Evolutionary conservation across 108 stramenopile species (phyloP), one percentile per base, ranked within the genome.

Genomic region (Cylindrotheca fusiformis): DNA sequence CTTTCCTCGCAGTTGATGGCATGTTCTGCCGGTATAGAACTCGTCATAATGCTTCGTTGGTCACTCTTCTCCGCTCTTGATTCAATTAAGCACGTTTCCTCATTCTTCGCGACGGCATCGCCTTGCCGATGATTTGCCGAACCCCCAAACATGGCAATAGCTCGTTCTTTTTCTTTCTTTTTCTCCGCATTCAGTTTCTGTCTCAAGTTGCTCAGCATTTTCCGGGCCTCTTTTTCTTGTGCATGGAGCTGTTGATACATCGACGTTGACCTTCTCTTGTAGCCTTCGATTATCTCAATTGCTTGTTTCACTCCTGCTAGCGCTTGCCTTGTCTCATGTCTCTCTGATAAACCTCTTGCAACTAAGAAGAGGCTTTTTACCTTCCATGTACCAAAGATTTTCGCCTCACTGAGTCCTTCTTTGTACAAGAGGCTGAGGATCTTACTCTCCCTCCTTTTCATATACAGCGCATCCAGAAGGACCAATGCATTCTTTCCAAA

Each of bases 351-450:
- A 12, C 78, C 55, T 45, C 71, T 59, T 25, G 82, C 87, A 6
- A 85, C 52, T 18, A 88, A 32, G 0, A 91, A 52, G 26, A 74
- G 72, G 46, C 84, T 81, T 67, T 92, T 50, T 6, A 85, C 76
- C 26, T 75, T 64, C 82, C 84, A 93, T 61, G 85, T 80, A 47
- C 91, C 91, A 76, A 93, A 93, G 28, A 93, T 29, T 48, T 84
- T 78, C 4, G 79, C 63, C 63, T 93, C 83, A 19, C 41, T 32
- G 12, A 73, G 53, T 29, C 80, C 75, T 22, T 82, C 82, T 21
- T 63, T 57, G 18, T 75, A 82, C 45, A 93, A 53, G 36, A 87
- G 58, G 0, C 57, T 33, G 26, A 78, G 80, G 50, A 93, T 89
- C 46, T 82, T 83, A 67, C 74, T 66, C 47, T 45, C 51, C 22